phyloP scores from a whole-genome alignment of 768 basidiomycete genomes.

The Kwoniella bestiolae region DNA sequence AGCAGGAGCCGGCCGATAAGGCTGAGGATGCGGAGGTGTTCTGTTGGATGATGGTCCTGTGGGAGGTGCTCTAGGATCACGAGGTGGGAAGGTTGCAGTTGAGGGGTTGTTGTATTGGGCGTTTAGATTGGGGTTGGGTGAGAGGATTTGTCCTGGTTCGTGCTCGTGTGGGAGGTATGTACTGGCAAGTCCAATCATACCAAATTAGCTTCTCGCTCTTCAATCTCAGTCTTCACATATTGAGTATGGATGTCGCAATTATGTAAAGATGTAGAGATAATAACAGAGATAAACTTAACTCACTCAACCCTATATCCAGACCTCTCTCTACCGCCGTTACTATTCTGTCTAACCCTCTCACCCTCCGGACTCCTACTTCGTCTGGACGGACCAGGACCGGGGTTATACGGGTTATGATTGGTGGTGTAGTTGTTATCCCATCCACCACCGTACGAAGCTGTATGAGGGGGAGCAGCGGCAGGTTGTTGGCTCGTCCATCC shows the following conservation, averaged over 20 bases:
- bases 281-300: neutral
- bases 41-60: neutral
- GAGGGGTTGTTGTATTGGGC: too few relatives aligned
- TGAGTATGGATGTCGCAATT: too few relatives aligned
- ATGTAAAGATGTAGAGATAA: too few relatives aligned
- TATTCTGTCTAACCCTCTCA: neutral
- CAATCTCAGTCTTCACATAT: neutral
- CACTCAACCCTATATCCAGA: neutral
- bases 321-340: neutral
- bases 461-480: neutral
- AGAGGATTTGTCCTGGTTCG: neutral
- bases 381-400: neutral
- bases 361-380: constrained; percentile 12
- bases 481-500: constrained; percentile 1
- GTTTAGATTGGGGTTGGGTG: neutral
- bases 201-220: neutral
- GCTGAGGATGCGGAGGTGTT: neutral
- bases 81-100: neutral
- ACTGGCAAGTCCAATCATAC: neutral
- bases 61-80: neutral
- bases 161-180: neutral
- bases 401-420: neutral
- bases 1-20: neutral
- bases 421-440: neutral
- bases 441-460: too few relatives aligned